A percentile compares a stretch with the other conserved stretches of the same genome.
phyloP scores from a whole-genome alignment of 2,329 filamentous ascomycete genomes.

The Colletotrichum tabaci region DNA sequence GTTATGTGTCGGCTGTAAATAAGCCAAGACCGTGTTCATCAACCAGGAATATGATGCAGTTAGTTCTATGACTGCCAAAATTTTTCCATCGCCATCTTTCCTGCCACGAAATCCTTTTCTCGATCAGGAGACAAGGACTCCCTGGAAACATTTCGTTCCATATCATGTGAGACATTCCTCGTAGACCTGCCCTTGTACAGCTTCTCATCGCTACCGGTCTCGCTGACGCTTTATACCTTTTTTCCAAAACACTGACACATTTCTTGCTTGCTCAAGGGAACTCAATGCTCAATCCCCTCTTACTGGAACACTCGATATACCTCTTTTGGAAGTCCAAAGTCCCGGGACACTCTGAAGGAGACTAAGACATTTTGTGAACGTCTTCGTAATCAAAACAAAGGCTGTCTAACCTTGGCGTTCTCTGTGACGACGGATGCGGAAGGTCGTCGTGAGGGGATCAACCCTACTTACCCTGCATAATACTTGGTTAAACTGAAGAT shows the following conservation, averaged over 20 bases:
- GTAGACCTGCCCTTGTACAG: conserved; percentile 16
- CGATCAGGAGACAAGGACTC: conserved; percentile 3
- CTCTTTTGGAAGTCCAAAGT: conserved; percentile 22
- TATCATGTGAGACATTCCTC: conserved; percentile 11
- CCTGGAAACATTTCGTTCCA: neutral
- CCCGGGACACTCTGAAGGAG: conserved; percentile 22
- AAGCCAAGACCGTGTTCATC: too few relatives aligned
- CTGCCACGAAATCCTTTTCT: neutral
- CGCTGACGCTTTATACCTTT: conserved; percentile 8
- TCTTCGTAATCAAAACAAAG: neutral
- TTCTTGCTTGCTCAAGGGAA: neutral
- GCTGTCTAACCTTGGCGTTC: neutral
- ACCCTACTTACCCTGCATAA: conserved; percentile 50
- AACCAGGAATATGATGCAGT: neutral
- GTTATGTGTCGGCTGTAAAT: too few relatives aligned
- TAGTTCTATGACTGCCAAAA: neutral
- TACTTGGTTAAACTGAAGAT: conserved; percentile 56
- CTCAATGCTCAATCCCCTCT: conserved; percentile 15
- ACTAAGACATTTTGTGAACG: conserved; percentile 17
- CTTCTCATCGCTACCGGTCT: conserved; percentile 32
- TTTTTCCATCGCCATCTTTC: too few relatives aligned
- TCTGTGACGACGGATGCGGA: conserved; percentile 17
- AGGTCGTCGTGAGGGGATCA: conserved; percentile 11
- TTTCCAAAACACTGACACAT: neutral
- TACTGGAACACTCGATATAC: neutral